Evolutionary conservation across 805 yeast genomes (phyloP).

Genomic region (Priceomyces haplophilus): DNA sequence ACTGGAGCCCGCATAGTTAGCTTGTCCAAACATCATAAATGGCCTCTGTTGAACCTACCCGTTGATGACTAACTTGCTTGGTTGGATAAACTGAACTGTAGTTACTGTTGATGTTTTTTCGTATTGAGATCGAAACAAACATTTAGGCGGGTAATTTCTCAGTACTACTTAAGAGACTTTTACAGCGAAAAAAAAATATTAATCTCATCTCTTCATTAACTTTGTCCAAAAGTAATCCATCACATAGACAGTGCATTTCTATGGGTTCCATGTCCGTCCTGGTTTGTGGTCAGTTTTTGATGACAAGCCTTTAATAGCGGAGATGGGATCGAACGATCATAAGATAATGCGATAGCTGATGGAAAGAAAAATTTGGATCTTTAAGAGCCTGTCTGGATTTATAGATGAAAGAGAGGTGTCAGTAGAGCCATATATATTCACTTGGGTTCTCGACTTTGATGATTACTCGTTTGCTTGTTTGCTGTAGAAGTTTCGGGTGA

Average conservation of each 20-base stretch:
- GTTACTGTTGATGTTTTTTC: not conserved
- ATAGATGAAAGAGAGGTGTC: conserved; percentile 51
- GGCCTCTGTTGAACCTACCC: not conserved
- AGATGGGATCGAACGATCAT: conserved; percentile 20
- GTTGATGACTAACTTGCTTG: not conserved
- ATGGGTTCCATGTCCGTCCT: conserved; percentile 21
- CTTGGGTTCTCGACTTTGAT: not conserved
- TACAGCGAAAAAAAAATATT: not conserved
- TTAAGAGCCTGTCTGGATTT: conserved; percentile 52
- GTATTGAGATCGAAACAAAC: not conserved
- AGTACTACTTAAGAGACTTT: not conserved
- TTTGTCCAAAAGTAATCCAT: conserved; percentile 69
- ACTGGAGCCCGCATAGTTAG: conserved; percentile 3
- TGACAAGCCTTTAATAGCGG: conserved; percentile 7
- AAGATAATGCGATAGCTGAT: conserved; percentile 43
- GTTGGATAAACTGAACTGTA: not conserved
- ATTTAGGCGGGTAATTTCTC: conserved; percentile 4
- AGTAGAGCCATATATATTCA: conserved; percentile 39
- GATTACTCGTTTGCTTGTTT: too few species aligned
- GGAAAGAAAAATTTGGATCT: conserved; percentile 42
- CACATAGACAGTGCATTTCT: conserved; percentile 65
- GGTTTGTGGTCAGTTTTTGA: conserved; percentile 31
- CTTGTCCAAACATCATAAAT: conserved; percentile 7
- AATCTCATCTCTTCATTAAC: conserved; percentile 31
- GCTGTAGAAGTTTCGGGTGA: too few species aligned